Conservation (phyloP, 1,284 basidiomycete genomes). For the Ustanciosporium gigantosporum region DNA sequence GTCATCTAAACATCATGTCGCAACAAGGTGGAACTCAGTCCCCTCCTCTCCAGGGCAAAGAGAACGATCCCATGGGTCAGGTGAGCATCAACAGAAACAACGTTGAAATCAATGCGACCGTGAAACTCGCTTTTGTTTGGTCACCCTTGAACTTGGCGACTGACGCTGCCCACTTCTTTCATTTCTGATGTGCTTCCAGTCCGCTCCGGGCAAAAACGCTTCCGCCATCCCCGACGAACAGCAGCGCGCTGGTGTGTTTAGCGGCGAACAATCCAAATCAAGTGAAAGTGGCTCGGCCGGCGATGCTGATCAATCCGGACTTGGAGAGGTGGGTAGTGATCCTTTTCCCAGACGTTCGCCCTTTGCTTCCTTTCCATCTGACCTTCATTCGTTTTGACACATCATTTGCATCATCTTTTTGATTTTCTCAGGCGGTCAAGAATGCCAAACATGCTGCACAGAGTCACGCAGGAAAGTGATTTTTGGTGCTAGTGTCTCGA, state of each 20-base stretch:
- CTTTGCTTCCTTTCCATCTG: too few relatives aligned
- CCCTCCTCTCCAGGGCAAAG: slow-evolving; percentile 36
- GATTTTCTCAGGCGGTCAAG: slow-evolving; percentile 35
- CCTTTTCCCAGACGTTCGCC: too few relatives aligned
- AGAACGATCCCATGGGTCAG: slow-evolving; percentile 45
- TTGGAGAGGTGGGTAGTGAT: not conserved
- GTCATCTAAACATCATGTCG: too few relatives aligned
- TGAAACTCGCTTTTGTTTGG: too few relatives aligned
- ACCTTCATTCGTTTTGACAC: too few relatives aligned
- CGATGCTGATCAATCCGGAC: slow-evolving; percentile 9
- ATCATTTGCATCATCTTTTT: too few relatives aligned
- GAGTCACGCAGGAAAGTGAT: slow-evolving; percentile 21
- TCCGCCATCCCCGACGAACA: slow-evolving; percentile 33
- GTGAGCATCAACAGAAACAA: slow-evolving; percentile 7
- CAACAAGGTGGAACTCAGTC: slow-evolving; percentile 41
- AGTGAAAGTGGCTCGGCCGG: slow-evolving; percentile 10
- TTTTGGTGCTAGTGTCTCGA: too few relatives aligned
- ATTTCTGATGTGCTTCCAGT: slow-evolving; percentile 1
- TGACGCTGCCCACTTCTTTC: not conserved
- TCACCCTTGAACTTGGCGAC: too few relatives aligned
- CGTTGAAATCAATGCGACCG: not conserved
- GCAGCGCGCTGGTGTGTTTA: slow-evolving; percentile 36
- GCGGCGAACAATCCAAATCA: slow-evolving; percentile 20
- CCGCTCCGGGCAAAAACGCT: slow-evolving; percentile 33
- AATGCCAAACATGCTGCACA: slow-evolving; percentile 27